These are phyloP conservation scores for Nicotiana benthamiana DNA, from an alignment of 257 asterid species.

Conservation along the genomic window DNA sequence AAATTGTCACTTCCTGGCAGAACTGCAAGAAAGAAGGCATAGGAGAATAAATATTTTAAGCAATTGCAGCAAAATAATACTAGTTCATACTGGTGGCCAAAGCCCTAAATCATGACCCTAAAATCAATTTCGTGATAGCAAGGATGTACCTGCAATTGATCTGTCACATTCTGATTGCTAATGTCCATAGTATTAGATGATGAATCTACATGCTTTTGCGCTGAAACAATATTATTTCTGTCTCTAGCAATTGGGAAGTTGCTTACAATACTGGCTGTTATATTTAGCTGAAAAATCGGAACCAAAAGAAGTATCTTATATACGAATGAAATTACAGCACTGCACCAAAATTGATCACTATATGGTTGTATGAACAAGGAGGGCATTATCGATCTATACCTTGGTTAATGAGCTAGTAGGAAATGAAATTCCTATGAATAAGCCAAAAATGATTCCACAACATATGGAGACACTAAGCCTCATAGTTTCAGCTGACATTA, in stretches of 20 bases:
- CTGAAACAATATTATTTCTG: slow-evolving; percentile 19
- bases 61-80: neutral
- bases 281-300: slow-evolving; percentile 47
- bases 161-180: slow-evolving; percentile 26
- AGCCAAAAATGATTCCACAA: slow-evolving; percentile 55
- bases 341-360: neutral
- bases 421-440: slow-evolving; percentile 57
- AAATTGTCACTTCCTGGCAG: neutral
- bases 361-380: neutral
- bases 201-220: slow-evolving; percentile 13
- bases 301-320: slow-evolving; percentile 1
- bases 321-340: neutral
- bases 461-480: slow-evolving; percentile 38
- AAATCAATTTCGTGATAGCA: neutral
- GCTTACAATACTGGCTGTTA: slow-evolving; percentile 33
- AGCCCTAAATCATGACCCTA: neutral
- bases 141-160: slow-evolving; percentile 42
- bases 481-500: slow-evolving; percentile 44
- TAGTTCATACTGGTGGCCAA: neutral
- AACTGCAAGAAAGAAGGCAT: neutral
- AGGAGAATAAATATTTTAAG: neutral
- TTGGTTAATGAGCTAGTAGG: slow-evolving; percentile 47
- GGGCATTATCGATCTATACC: slow-evolving; percentile 25
- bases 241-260: slow-evolving; percentile 25
- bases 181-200: neutral